phyloP scores from a whole-genome alignment of 768 basidiomycete species.

The Boletus tylopilopsis region DNA sequence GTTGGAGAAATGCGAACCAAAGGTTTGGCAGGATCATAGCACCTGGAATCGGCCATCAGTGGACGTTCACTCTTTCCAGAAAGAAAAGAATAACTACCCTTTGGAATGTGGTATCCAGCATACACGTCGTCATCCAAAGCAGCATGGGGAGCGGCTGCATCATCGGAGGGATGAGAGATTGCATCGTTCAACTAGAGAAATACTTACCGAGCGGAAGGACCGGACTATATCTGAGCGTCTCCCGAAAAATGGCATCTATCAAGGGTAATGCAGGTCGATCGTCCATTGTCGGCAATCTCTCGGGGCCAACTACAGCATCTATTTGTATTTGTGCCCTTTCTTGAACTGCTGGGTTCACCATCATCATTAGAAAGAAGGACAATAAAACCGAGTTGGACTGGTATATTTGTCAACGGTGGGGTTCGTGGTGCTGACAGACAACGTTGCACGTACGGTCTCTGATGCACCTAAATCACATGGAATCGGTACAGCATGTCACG shows the following conservation, averaged over 20 bases:
- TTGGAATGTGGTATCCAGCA: constrained; percentile 46
- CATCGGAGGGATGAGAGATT: not conserved
- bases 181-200: not conserved
- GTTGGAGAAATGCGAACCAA: not conserved
- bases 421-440: not conserved
- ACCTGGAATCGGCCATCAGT: not conserved
- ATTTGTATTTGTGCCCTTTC: not conserved
- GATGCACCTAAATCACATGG: not conserved
- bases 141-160: not conserved
- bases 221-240: not conserved
- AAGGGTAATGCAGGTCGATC: not conserved
- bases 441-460: not conserved
- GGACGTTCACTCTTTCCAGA: no score
- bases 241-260: not conserved
- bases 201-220: not conserved
- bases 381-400: not conserved
- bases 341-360: not conserved
- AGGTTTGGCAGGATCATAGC: not conserved
- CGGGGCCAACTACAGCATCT: not conserved
- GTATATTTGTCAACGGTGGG: not conserved
- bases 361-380: not conserved
- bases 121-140: not conserved
- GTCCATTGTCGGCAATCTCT: not conserved
- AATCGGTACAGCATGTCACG: not conserved
- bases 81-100: constrained; percentile 7